Percentiles rank a stretch among this genome's conserved stretches.
Evolutionary conservation across 148 eudicot genomes (phyloP).

Genomic region (Simmondsia chinensis): DNA sequence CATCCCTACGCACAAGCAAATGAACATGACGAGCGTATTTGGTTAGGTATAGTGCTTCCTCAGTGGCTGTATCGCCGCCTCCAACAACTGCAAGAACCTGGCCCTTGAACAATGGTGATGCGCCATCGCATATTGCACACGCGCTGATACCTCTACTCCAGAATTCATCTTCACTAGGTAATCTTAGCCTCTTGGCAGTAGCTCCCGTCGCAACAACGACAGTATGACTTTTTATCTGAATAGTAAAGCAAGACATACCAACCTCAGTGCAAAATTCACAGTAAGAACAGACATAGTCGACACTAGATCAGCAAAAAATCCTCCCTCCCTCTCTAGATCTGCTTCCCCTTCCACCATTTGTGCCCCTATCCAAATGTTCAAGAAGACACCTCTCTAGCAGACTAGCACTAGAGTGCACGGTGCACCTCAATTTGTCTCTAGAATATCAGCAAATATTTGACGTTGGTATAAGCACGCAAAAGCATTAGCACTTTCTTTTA

Average conservation of each 20-base stretch:
- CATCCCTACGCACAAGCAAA: slow-evolving; percentile 80
- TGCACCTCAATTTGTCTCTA: too few species aligned
- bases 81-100: slow-evolving; percentile 99
- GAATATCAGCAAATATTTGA: too few species aligned
- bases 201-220: slow-evolving; percentile 93
- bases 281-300: too few species aligned
- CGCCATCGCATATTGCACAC: slow-evolving; percentile 99
- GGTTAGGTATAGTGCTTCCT: slow-evolving; percentile 92
- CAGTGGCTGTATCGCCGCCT: slow-evolving; percentile 99
- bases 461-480: too few species aligned
- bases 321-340: too few species aligned
- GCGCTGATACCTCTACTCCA: slow-evolving; percentile 99
- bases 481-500: too few species aligned
- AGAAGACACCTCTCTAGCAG: too few species aligned
- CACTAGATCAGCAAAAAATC: too few species aligned
- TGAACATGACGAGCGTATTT: slow-evolving; percentile 98
- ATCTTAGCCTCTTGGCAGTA: slow-evolving; percentile 66
- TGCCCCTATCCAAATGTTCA: too few species aligned
- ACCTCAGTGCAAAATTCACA: too few species aligned
- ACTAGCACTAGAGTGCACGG: too few species aligned
- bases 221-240: slow-evolving; percentile 81
- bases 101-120: slow-evolving; percentile 96
- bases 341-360: too few species aligned
- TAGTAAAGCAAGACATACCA: slow-evolving; percentile 7
- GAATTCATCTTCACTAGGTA: slow-evolving; percentile 94